Evolutionary conservation across 2,329 filamentous ascomycete species (phyloP), one percentile per base, ranked within the genome.

Genomic region (Fusarium redolens): DNA sequence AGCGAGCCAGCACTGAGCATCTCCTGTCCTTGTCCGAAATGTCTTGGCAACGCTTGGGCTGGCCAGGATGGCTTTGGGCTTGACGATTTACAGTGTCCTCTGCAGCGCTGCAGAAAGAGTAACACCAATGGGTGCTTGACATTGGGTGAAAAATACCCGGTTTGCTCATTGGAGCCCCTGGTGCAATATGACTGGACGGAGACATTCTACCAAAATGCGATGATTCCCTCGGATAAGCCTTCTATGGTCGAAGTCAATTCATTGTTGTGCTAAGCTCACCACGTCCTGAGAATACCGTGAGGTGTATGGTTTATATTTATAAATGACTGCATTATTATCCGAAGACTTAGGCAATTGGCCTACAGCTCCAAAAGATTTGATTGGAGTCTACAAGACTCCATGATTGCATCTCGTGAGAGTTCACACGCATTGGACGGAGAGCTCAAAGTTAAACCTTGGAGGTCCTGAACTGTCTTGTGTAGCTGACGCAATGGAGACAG

Each of bases 31-130:
- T 68, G 63, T 52, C 63, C 54, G 56, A 67, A 41, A 59, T 41
- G 68, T 68, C 71, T 73, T 73, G 71, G 71, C 71, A 74, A 73
- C 71, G 68, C 71, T 73, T 68, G 68, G 71, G 71, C 71, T 63
- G 66, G 56, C 48, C 22, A n/a, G 57, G 45, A 58, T 38, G 44
- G 45, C 60, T 51, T 66, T 45, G 25, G 60, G 61, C 67, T 68
- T 74, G 62, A 73, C 71, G 44, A 72, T 69, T 65, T 58, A 43
- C 40, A 54, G 65, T 18, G 58, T 69, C 56, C 47, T 73, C 35
- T 73, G 70, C 54, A 67, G 55, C 56, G 58, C 48, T 35, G 48
- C 30, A 51, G 30, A 25, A 35, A 25, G n/a, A 58, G 70, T 73
- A 64, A 71, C 67, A 74, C 62, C 43, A 41, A 58, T 58, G 41